Percentiles rank a stretch among this genome's conserved stretches.
phyloP scores from a whole-genome alignment of 2,329 filamentous ascomycete species.

The Scleromitrula shiraiana region DNA sequence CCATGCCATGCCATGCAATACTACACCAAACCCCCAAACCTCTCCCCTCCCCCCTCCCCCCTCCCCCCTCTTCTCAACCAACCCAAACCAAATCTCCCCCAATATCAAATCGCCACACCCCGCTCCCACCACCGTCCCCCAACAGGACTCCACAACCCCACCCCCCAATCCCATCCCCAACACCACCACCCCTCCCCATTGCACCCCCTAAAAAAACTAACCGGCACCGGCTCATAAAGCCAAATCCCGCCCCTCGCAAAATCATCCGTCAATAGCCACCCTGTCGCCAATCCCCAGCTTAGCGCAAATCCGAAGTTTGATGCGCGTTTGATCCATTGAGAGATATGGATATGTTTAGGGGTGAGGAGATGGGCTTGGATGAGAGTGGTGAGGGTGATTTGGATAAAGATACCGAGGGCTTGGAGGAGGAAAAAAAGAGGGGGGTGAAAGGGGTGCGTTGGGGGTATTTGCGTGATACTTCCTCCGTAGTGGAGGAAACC shows the following conservation, averaged over 20 bases:
- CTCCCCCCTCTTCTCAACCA: neutral
- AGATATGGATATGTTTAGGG: conserved; percentile 41
- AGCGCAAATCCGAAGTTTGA: conserved; percentile 56
- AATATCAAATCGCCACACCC: no score
- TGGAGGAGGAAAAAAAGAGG: conserved; percentile 67
- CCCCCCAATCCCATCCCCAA: conserved; percentile 51
- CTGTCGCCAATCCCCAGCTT: conserved; percentile 61
- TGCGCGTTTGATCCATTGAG: conserved; percentile 35
- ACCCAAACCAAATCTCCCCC: no score
- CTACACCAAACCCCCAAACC: neutral
- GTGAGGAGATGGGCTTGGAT: no score
- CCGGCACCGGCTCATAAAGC: conserved; percentile 73
- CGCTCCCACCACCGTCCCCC: conserved; percentile 59
- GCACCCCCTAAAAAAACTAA: conserved; percentile 58
- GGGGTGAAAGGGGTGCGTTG: conserved; percentile 43
- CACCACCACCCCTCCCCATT: conserved; percentile 58
- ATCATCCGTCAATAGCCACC: conserved; percentile 63
- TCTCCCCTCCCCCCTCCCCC: neutral
- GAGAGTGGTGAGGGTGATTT: conserved; percentile 37
- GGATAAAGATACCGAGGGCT: conserved; percentile 54
- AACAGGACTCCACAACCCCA: no score
- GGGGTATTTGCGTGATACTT: conserved; percentile 56
- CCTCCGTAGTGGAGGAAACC: conserved; percentile 64
- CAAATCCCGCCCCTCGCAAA: conserved; percentile 67
- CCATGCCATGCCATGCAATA: neutral